Evolutionary conservation across 371 early-diverging fungal genomes (phyloP).

Genomic region (Coemansia sp.): DNA sequence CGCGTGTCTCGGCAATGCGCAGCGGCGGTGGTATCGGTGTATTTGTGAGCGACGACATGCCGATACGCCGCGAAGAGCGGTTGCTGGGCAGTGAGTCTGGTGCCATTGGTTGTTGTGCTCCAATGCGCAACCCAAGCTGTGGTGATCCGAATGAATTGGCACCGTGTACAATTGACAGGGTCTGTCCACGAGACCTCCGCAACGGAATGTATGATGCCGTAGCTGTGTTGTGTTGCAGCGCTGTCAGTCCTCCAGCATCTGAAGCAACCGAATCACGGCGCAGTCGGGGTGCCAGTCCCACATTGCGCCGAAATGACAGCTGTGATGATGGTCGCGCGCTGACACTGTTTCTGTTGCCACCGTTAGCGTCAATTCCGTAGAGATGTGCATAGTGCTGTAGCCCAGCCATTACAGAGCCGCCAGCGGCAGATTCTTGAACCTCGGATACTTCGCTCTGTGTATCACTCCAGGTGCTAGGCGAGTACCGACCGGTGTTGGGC

Average conservation of each 20-base stretch:
- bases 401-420: not conserved
- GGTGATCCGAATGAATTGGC: not conserved
- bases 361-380: not conserved
- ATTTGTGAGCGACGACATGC: not conserved
- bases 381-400: slow-evolving; percentile 13
- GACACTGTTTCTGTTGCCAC: not conserved
- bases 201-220: not conserved
- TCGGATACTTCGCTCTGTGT: slow-evolving; percentile 29
- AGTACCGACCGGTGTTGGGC: not conserved
- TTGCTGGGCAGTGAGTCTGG: not conserved
- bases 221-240: slow-evolving; percentile 2
- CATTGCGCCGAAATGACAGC: slow-evolving; percentile 14
- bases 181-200: slow-evolving; percentile 32
- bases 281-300: slow-evolving; percentile 2
- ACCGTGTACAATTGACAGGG: slow-evolving; percentile 3
- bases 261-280: slow-evolving; percentile 12
- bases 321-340: slow-evolving; percentile 15
- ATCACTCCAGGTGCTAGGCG: slow-evolving; percentile 36
- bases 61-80: not conserved
- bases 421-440: not conserved
- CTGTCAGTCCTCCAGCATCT: slow-evolving; percentile 6
- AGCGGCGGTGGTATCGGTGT: not conserved
- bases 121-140: not conserved
- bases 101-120: not conserved
- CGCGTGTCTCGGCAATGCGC: not conserved